These are phyloP conservation scores for Colletotrichum magnum DNA, from an alignment of 2,329 filamentous ascomycete genomes.

Conservation along the genomic window DNA sequence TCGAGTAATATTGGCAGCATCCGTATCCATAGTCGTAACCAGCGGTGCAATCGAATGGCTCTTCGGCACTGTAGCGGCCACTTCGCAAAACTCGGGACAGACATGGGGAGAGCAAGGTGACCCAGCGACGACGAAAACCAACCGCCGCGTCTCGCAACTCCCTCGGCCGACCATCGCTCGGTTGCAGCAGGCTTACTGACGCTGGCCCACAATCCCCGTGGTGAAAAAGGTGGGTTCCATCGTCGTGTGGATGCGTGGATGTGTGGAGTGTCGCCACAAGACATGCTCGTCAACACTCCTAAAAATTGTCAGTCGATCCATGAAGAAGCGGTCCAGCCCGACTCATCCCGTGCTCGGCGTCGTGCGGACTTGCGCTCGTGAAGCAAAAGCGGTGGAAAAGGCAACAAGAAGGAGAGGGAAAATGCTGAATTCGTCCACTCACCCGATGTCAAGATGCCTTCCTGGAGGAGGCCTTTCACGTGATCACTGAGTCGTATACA, in stretches of 20 bases:
- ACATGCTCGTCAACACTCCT: slow-evolving; percentile 11
- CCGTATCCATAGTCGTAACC: neutral
- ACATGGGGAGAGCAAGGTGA: neutral
- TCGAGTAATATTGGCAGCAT: neutral
- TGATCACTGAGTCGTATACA: neutral
- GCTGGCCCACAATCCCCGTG: slow-evolving; percentile 26
- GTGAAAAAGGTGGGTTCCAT: slow-evolving; percentile 11
- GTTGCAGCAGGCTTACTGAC: slow-evolving; percentile 6
- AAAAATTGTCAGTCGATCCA: slow-evolving; percentile 23
- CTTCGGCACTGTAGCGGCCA: neutral
- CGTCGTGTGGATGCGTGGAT: slow-evolving; percentile 35
- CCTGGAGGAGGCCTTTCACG: neutral
- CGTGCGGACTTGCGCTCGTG: neutral
- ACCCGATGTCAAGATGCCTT: neutral
- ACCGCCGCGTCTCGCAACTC: slow-evolving; percentile 5
- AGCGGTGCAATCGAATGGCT: neutral
- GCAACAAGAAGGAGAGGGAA: no score
- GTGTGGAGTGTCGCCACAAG: slow-evolving; percentile 26
- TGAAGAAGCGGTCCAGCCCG: slow-evolving; percentile 30
- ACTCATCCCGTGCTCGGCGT: slow-evolving; percentile 6
- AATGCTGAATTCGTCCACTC: no score
- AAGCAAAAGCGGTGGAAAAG: no score
- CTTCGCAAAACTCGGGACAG: neutral
- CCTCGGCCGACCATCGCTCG: slow-evolving; percentile 21
- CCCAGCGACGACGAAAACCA: neutral